Evolutionary conservation across 148 eudicot species (phyloP).

Genomic region (Cornus controversa): DNA sequence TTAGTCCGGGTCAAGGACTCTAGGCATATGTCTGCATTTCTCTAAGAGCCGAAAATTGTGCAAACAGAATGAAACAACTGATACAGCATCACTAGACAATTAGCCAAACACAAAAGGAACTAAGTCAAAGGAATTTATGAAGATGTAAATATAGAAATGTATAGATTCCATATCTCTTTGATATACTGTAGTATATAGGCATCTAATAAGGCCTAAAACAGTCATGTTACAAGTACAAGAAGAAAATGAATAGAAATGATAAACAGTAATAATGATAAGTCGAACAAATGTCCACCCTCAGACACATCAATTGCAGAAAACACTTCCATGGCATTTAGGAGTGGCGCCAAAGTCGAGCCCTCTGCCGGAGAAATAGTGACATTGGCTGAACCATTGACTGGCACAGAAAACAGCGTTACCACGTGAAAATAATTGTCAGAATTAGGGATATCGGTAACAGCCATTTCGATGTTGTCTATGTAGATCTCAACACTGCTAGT

Average conservation of each 20-base stretch:
- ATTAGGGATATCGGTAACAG: not conserved
- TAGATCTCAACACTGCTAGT: not conserved
- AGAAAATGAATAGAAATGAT: not conserved
- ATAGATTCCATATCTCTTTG: no score
- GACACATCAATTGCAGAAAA: not conserved
- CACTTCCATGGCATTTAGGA: conserved; percentile 17
- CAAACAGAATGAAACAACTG: no score
- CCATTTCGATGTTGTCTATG: not conserved
- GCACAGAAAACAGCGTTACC: not conserved
- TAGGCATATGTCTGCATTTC: not conserved
- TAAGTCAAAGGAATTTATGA: no score
- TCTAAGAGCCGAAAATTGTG: no score
- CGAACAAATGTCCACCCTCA: not conserved
- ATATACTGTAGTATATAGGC: no score
- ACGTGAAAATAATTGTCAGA: no score
- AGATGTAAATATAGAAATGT: no score
- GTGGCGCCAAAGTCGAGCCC: conserved; percentile 7
- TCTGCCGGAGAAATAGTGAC: conserved; percentile 8
- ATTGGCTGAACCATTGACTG: not conserved
- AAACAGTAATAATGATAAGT: not conserved
- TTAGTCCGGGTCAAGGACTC: not conserved
- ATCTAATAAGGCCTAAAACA: no score
- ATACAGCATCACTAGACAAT: no score
- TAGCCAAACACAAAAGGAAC: no score
- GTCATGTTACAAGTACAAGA: no score